A percentile compares a stretch with the other conserved stretches of the same genome.
Conservation (phyloP, 148 eudicot genomes). For the Pouteria glomerata region DNA sequence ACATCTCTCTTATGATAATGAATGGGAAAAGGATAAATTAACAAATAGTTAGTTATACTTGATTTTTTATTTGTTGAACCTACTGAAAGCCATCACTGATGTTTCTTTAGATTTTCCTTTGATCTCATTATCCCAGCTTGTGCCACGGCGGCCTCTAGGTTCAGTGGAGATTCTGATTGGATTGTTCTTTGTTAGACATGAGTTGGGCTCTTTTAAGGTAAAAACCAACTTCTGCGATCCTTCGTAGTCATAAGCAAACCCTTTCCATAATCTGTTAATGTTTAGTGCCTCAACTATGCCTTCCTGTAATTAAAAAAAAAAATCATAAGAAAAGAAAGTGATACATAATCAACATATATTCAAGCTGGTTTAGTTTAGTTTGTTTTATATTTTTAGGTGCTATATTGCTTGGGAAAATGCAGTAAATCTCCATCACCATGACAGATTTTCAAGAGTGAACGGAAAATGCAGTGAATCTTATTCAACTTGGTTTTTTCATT, state of each 20-base stretch:
- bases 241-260: constrained; percentile 44
- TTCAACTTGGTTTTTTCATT: no score
- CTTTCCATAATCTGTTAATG: constrained; percentile 73
- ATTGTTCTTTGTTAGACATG: constrained; percentile 42
- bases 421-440: neutral
- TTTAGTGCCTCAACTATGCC: constrained; percentile 76
- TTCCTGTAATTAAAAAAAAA: constrained; percentile 36
- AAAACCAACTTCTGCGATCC: constrained; percentile 57
- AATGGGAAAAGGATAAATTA: no score
- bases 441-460: no score
- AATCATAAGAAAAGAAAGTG: neutral
- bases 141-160: constrained; percentile 25
- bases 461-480: no score
- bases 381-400: no score
- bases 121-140: constrained; percentile 41
- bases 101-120: constrained; percentile 60
- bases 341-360: neutral
- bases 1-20: no score
- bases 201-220: constrained; percentile 60
- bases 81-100: no score
- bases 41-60: no score
- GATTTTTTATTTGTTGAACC: no score
- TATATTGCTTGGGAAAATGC: no score
- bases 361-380: no score
- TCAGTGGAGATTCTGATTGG: constrained; percentile 54